Evolutionary conservation across 768 basidiomycete species (phyloP).

Genomic region (Floccularia luteovirens): DNA sequence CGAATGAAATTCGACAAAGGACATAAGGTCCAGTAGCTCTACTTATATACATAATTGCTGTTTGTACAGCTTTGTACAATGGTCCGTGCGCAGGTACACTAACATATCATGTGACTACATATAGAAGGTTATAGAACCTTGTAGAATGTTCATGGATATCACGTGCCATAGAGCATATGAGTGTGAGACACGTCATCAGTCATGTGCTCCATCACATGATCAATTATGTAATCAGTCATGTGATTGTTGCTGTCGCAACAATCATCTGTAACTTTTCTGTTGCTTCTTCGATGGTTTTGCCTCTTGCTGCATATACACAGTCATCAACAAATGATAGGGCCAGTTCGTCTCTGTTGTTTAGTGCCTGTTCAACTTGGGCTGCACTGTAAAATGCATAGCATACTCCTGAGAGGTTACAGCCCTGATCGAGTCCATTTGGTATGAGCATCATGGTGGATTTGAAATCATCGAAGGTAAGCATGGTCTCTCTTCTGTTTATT

Average conservation of each 20-base stretch:
- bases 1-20: too few relatives aligned
- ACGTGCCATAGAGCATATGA: too few relatives aligned
- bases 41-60: too few relatives aligned
- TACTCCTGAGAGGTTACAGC: constrained; percentile 11
- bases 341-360: neutral
- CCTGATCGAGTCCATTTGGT: constrained; percentile 14
- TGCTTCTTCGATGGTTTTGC: constrained; percentile 6
- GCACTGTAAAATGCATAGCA: constrained; percentile 15
- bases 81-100: too few relatives aligned
- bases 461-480: constrained; percentile 11
- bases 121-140: too few relatives aligned
- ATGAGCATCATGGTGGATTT: constrained; percentile 7
- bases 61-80: too few relatives aligned
- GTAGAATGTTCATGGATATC: too few relatives aligned
- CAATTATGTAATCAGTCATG: too few relatives aligned
- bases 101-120: too few relatives aligned
- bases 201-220: too few relatives aligned
- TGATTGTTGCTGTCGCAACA: constrained; percentile 4
- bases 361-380: constrained; percentile 4
- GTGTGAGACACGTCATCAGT: too few relatives aligned
- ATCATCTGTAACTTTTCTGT: constrained; percentile 10
- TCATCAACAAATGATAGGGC: constrained; percentile 12
- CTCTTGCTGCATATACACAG: constrained; percentile 8
- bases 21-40: too few relatives aligned
- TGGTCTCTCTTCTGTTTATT: neutral